Evolutionary conservation across 73 alveolate genomes (phyloP).

Genomic region (Paramecium caudatum): DNA sequence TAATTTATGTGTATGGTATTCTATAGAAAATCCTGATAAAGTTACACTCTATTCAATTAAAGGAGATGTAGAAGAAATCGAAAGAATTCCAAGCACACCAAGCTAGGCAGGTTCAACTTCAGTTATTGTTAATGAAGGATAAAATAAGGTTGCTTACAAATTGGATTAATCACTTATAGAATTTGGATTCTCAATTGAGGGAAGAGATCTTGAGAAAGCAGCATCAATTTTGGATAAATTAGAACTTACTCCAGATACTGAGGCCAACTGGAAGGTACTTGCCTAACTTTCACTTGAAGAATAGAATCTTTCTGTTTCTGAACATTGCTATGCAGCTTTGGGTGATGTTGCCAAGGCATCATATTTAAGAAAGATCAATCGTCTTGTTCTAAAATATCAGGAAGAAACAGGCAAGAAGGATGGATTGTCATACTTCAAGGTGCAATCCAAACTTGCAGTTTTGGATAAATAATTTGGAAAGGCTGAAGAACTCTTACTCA

Average conservation of each 20-base stretch:
- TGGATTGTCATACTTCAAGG: conserved; percentile 95
- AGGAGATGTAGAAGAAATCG: conserved; percentile 99
- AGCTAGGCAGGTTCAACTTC: conserved; percentile 82
- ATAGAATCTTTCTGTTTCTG: conserved; percentile 98
- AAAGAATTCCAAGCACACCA: conserved; percentile 95
- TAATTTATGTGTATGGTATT: conserved; percentile 99
- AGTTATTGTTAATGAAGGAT: conserved; percentile 98
- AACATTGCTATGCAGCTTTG: conserved; percentile 99
- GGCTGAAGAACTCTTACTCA: conserved; percentile 99
- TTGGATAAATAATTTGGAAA: conserved; percentile 98
- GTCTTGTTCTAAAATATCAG: conserved; percentile 77
- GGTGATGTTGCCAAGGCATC: conserved; percentile 99
- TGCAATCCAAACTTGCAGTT: conserved; percentile 98
- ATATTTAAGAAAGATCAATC: conserved; percentile 90
- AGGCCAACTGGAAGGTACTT: conserved; percentile 99
- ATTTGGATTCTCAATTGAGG: conserved; percentile 98
- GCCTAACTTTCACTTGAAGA: conserved; percentile 97
- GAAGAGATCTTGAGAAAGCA: conserved; percentile 96
- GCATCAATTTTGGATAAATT: conserved; percentile 97
- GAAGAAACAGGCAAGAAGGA: conserved; percentile 88
- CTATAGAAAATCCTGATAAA: conserved; percentile 99
- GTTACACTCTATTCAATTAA: conserved; percentile 97
- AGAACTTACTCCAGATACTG: conserved; percentile 99
- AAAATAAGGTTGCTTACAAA: conserved; percentile 93
- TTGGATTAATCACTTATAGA: conserved; percentile 97